phyloP scores from a whole-genome alignment of 202 grass and related monocot species.

The Saccharum hybrid region DNA sequence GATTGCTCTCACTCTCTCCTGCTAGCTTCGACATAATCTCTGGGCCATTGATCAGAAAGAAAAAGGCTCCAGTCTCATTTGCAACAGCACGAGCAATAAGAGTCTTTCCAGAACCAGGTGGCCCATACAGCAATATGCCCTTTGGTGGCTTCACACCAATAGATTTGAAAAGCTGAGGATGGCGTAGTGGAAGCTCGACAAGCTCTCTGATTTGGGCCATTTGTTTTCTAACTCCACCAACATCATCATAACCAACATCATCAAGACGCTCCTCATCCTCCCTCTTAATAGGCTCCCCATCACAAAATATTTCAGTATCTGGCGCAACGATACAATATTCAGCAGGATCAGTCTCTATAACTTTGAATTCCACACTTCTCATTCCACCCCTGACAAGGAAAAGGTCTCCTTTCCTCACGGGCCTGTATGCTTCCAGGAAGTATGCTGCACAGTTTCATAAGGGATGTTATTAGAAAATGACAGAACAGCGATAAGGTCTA shows the following conservation, averaged over 20 bases:
- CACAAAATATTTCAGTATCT: constrained; percentile 95
- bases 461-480: background rate
- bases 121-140: constrained; percentile 86
- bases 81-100: constrained; percentile 91
- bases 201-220: constrained; percentile 96
- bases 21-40: constrained; percentile 95
- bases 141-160: constrained; percentile 96
- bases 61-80: constrained; percentile 95
- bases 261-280: constrained; percentile 96
- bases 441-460: constrained; percentile 67
- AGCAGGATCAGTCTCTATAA: constrained; percentile 79
- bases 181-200: constrained; percentile 88
- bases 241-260: constrained; percentile 96
- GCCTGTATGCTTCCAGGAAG: constrained; percentile 90
- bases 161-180: constrained; percentile 94
- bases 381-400: constrained; percentile 98
- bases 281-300: constrained; percentile 89
- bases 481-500: background rate
- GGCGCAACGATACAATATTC: constrained; percentile 95
- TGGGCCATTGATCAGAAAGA: constrained; percentile 90
- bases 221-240: constrained; percentile 90
- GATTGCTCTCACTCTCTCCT: constrained; percentile 96
- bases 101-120: constrained; percentile 93
- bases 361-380: constrained; percentile 96
- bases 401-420: constrained; percentile 82